A percentile compares a stretch with the other conserved stretches of the same genome.
Evolutionary conservation across 1,284 basidiomycete genomes (phyloP).

Genomic region (Cutaneotrichosporon cyanovorans): DNA sequence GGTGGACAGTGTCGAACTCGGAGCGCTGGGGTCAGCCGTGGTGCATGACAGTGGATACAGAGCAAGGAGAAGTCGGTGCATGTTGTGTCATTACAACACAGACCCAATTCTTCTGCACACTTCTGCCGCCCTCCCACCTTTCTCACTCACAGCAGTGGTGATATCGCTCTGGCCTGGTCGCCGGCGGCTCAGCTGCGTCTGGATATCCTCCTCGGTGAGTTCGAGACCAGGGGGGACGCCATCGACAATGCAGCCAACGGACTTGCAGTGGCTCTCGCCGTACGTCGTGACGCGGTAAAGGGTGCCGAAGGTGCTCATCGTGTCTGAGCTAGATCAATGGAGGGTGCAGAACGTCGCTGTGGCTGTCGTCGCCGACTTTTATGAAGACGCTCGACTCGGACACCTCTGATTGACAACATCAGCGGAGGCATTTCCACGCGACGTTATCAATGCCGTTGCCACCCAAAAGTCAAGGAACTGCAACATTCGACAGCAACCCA

Average conservation of each 20-base stretch:
- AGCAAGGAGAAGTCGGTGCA: neutral
- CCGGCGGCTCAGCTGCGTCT: conserved; percentile 82
- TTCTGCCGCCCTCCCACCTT: neutral
- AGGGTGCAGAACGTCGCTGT: neutral
- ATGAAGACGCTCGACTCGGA: neutral
- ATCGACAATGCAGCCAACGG: conserved; percentile 95
- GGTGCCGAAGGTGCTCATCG: conserved; percentile 87
- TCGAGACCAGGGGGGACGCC: conserved; percentile 89
- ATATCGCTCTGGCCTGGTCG: conserved; percentile 94
- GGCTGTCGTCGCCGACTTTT: conserved; percentile 1
- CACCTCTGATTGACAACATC: conserved; percentile 1
- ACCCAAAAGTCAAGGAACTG: neutral
- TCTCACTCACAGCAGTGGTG: conserved; percentile 74
- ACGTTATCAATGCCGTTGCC: neutral
- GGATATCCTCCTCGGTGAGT: conserved; percentile 75
- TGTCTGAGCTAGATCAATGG: conserved; percentile 1
- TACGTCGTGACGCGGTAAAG: conserved; percentile 93
- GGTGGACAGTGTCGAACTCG: conserved; percentile 89
- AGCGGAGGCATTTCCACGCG: neutral
- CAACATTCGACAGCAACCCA: neutral
- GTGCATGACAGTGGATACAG: neutral
- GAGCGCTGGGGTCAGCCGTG: conserved; percentile 62
- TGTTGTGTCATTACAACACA: neutral
- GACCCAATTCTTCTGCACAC: neutral
- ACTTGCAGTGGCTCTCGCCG: conserved; percentile 95